These are phyloP conservation scores for Pistacia atlantica DNA, from an alignment of 345 rosid genomes.

Conservation along the genomic window DNA sequence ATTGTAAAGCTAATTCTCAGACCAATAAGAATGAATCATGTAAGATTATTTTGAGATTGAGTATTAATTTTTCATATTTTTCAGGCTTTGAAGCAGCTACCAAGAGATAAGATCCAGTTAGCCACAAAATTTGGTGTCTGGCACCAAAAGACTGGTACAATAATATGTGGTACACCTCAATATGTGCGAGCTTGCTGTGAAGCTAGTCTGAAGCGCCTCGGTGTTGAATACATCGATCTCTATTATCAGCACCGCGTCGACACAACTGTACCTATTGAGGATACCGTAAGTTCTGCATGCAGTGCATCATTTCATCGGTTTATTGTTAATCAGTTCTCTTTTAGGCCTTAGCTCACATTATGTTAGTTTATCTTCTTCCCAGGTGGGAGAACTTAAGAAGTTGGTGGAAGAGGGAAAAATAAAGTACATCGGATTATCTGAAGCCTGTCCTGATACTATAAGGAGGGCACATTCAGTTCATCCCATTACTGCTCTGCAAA, in stretches of 20 bases:
- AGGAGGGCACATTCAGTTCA: constrained; percentile 30
- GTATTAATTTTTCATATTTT: neutral
- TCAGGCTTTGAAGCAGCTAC: constrained; percentile 42
- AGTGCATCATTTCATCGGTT: neutral
- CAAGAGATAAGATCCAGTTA: constrained; percentile 38
- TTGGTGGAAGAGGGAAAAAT: constrained; percentile 31
- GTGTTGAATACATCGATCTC: constrained; percentile 41
- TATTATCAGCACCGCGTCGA: constrained; percentile 36
- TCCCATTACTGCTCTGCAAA: constrained; percentile 27
- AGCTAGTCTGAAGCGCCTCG: constrained; percentile 34
- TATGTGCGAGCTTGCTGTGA: constrained; percentile 30
- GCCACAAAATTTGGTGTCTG: constrained; percentile 41
- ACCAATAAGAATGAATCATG: too few relatives aligned
- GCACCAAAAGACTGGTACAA: neutral
- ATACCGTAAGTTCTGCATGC: constrained; percentile 28
- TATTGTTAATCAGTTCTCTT: neutral
- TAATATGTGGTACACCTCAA: constrained; percentile 26
- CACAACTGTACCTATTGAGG: constrained; percentile 33
- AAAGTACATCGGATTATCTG: constrained; percentile 32
- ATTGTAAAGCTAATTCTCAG: too few relatives aligned
- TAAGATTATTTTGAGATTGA: too few relatives aligned
- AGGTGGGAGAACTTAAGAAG: constrained; percentile 31
- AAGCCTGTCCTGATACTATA: constrained; percentile 28
- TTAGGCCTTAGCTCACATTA: neutral
- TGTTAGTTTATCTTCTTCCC: neutral